Conservation (phyloP, 805 yeast species). For the Candida piceae region DNA sequence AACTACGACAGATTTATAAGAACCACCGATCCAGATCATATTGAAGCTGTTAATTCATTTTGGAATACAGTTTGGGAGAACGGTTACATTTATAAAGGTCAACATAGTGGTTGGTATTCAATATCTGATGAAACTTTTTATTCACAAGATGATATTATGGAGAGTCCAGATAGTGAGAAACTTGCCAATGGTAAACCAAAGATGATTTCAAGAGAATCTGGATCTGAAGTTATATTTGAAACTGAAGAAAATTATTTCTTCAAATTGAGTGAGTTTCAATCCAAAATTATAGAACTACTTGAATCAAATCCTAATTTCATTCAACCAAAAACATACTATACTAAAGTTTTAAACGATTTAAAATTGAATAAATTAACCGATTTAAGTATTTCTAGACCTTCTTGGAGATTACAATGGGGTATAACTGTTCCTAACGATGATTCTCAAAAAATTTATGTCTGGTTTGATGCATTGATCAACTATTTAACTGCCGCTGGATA, state of each 20-base stretch:
- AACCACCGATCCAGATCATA: slow-evolving; percentile 84
- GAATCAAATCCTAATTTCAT: slow-evolving; percentile 53
- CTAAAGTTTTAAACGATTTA: slow-evolving; percentile 55
- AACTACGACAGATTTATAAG: slow-evolving; percentile 74
- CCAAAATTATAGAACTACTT: slow-evolving; percentile 44
- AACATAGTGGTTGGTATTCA: slow-evolving; percentile 93
- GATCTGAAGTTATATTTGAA: slow-evolving; percentile 68
- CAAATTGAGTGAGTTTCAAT: slow-evolving; percentile 57
- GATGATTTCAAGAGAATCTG: slow-evolving; percentile 58
- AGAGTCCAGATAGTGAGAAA: slow-evolving; percentile 29
- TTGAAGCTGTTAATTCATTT: slow-evolving; percentile 53
- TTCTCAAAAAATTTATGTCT: slow-evolving; percentile 81
- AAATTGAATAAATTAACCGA: slow-evolving; percentile 47
- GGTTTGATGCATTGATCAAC: slow-evolving; percentile 93
- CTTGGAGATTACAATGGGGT: slow-evolving; percentile 80
- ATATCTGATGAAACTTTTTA: slow-evolving; percentile 92
- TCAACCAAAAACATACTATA: slow-evolving; percentile 55
- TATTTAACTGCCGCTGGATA: slow-evolving; percentile 70
- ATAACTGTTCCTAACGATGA: slow-evolving; percentile 79
- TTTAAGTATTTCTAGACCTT: slow-evolving; percentile 84
- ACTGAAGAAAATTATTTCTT: slow-evolving; percentile 87
- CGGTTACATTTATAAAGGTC: slow-evolving; percentile 74
- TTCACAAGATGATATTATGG: slow-evolving; percentile 64
- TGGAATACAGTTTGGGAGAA: slow-evolving; percentile 61
- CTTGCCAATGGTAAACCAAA: slow-evolving; percentile 27